Conservation (phyloP, 2,329 filamentous ascomycete species). For the Colletotrichum liaoningense region DNA sequence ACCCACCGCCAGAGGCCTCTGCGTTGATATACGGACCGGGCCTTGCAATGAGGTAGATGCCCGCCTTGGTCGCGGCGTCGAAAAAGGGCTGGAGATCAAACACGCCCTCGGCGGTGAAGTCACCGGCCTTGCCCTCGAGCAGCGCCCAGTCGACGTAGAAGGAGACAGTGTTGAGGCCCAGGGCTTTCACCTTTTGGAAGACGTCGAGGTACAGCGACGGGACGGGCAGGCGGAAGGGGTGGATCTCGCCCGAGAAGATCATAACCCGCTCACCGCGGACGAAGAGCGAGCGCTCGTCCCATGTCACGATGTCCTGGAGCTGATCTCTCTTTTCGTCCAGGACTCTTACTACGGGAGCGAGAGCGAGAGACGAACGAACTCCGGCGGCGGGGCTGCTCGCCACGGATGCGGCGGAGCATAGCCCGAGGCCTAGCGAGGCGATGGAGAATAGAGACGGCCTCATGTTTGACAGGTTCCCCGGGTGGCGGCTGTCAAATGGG, state of each 20-base stretch:
- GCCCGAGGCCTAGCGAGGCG: constrained; percentile 29
- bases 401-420: constrained; percentile 36
- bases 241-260: constrained; percentile 80
- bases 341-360: constrained; percentile 36
- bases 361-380: background rate
- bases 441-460: constrained; percentile 30
- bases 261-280: constrained; percentile 77
- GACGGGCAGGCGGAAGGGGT: constrained; percentile 69
- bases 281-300: constrained; percentile 78
- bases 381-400: constrained; percentile 9
- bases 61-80: constrained; percentile 76
- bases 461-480: constrained; percentile 35
- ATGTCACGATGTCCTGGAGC: constrained; percentile 65
- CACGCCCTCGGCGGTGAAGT: constrained; percentile 77
- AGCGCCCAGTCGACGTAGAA: constrained; percentile 86
- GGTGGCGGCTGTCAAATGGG: background rate
- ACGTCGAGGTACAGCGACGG: constrained; percentile 72
- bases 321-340: constrained; percentile 39
- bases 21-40: constrained; percentile 84
- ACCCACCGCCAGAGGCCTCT: constrained; percentile 80
- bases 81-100: constrained; percentile 82
- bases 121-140: constrained; percentile 77
- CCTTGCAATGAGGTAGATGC: constrained; percentile 80
- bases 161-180: constrained; percentile 83
- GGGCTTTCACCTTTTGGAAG: constrained; percentile 84